Base-by-base conservation (phyloP, 495 filamentous ascomycete species). In the Apiosordaria backusii region DNA sequence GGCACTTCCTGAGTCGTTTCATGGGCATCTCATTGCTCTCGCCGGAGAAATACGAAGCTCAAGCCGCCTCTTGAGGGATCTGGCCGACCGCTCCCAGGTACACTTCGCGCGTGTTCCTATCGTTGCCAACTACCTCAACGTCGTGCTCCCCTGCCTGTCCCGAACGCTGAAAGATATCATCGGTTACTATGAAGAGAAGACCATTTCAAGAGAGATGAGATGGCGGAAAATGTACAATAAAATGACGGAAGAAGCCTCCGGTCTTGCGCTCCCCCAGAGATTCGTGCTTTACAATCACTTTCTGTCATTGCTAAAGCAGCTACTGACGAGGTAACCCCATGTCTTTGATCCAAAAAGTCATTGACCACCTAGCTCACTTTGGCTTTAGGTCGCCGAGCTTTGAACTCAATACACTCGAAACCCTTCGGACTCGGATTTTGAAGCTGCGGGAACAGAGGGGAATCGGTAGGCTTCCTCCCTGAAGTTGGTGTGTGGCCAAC, bases 201-300 rank as follows among this genome's bases (percentile, higher is more conserved):
- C 71, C 4, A 22, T 82, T 25, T 72, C 76, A 50, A 78, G 78
- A 57, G 77, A 81, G 64, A 74, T 75, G 45, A 74, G 82, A 52
- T 86, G 84, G 84, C 78, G 77, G 27, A 78, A 79, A 45, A 85
- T 86, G 82, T 81, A 82, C 64, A 77, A 84, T 75, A 79, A 78
- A 60, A 79, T 84, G 77, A 79, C 78, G 1, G 78, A 80, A 29
- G 82, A 81, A 68, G 79, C 78, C 50, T 77, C 73, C 2, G 81
- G 81, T 4, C 75, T 84, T 35, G 77, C 78, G 15, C 72, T 86
- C 10, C 81, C 78, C 15, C 78, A 82, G 24, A 77, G 83, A 52
- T 85, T 85, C 61, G 76, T 80, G 24, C 78, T 85, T 63, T 85
- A 83, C 70, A 82, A 83, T 59, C 78, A 83, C 61, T 82, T 83